Evolutionary conservation across 441 rosid species (phyloP).

Genomic region (Populus tomentosa): DNA sequence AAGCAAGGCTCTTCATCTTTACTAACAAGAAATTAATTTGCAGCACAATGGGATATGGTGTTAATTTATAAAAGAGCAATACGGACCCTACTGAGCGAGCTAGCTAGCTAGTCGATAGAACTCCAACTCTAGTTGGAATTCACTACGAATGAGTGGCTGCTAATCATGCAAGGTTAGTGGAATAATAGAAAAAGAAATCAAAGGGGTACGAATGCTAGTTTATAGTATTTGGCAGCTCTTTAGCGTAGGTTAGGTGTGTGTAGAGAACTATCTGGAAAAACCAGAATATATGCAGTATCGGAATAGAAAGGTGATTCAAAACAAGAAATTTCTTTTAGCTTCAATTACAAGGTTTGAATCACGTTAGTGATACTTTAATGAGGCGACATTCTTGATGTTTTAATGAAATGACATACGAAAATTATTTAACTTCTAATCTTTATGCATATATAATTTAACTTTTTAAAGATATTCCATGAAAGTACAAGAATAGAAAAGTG

Average conservation of each 20-base stretch:
- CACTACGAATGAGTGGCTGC: not conserved
- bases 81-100: not conserved
- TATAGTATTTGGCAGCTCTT: not conserved
- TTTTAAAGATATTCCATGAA: no score
- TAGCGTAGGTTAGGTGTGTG: not conserved
- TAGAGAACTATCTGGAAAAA: no score
- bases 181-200: not conserved
- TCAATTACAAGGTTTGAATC: not conserved
- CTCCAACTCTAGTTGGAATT: not conserved
- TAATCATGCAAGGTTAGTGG: not conserved
- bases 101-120: not conserved
- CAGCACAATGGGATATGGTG: not conserved
- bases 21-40: not conserved
- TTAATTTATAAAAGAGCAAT: not conserved
- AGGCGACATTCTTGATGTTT: not conserved
- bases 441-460: no score
- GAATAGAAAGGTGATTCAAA: not conserved
- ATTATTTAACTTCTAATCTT: not conserved
- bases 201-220: not conserved
- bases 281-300: not conserved
- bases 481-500: no score
- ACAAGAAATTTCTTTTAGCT: no score
- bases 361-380: not conserved
- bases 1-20: constrained; percentile 1
- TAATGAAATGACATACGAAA: not conserved